Evolutionary conservation across 2,329 filamentous ascomycete genomes (phyloP), one percentile per base, ranked within the genome.

Genomic region (Diaporthe nobilis): DNA sequence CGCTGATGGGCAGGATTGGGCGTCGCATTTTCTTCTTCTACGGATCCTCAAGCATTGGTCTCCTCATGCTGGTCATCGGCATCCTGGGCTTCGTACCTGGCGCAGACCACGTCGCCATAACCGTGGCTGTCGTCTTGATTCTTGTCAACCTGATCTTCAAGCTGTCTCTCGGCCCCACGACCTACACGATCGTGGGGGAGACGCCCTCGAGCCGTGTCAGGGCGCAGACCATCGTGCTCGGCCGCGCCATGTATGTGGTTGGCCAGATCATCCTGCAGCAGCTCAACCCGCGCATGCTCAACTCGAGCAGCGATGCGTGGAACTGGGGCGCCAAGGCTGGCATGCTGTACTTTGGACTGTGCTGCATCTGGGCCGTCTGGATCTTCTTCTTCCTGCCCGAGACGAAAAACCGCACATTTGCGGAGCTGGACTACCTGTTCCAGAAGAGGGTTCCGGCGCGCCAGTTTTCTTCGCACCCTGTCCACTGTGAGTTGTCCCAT

Each of bases 381-480:
- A 87, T 88, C 0, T 89, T 84, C 76, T 88, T 88, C 79, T 87
- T 86, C 28, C 83, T 90, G 10, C 89, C 89, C 5, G 90, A 92
- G 83, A 88, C 90, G 15, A 87, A 86, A 75, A 88, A 86, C 8
- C 85, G 88, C 49, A 88, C 88, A 0, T 88, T 89, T 72, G 88
- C 86, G 47, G 90, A 92, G 81, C 85, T 92, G 2, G 90, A 91
- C 72, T 81, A 87, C 15, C 81, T 92, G 75, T 92, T 92, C 79
- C 86, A 89, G 78, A 80, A 83, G 34, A 78, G 80, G 20, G 80
- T 87, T 17, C 80, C 84, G n/a, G 85, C 88, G 2, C 82, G 86
- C 76, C 84, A 86, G 76, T 88, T 87, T 68, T 51, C 63, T 37
- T 25, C 31, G 47, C 42, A 49, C 28, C 22, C 63, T 37, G 44